Base-by-base conservation (phyloP, 352 stramenopile species). In the Pythium rhizo-oryzae region DNA sequence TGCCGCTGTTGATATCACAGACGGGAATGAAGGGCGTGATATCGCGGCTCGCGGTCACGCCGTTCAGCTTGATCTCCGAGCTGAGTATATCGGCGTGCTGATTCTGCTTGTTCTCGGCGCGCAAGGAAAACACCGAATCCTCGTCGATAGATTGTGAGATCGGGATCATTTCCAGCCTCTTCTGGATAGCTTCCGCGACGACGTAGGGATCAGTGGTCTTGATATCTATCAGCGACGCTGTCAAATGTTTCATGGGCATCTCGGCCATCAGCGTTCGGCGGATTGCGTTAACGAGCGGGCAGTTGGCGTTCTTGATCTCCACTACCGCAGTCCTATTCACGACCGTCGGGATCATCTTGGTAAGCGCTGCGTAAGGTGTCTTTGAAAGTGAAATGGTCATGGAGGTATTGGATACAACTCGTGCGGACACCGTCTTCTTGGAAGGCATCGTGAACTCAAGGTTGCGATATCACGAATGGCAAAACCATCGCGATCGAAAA, bases 191-290 rank as follows among this genome's bases (percentile, higher is more conserved):
- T 24, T 52, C 46, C 11, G 11, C 46, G 19, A 52, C 19, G 46
- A 52, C n/a, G n/a, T 52, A 52, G 9, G 46, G 46, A 21, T 52
- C 46, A 23, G 46, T 52, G 46, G 46, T 52, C 46, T 52, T 52
- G n/a, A 52, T 52, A 24, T 52, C 46, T 9, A 21, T 52, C 46
- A 52, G n/a, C 11, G 46, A 52, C n/a, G 19, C 46, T 23, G 46
- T 52, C 11, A 52, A 21, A 24, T 52, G 46, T 19, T 52, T 52
- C 11, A 52, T 21, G 9, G 46, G 46, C 46, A 52, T 52, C 46
- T 52, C 46, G 12, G 46, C 12, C 11, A 52, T 52, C 46, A 52
- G 46, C 9, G 46, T 52, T 9, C 46, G 46, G 9, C 46, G 46
- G 21, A 52, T 52, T 19, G 46, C 46, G 19, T 52, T 52, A 8